A percentile compares a stretch with the other conserved stretches of the same genome.
Conservation (phyloP, 202 grass and related monocot genomes). For the Digitaria exilis region DNA sequence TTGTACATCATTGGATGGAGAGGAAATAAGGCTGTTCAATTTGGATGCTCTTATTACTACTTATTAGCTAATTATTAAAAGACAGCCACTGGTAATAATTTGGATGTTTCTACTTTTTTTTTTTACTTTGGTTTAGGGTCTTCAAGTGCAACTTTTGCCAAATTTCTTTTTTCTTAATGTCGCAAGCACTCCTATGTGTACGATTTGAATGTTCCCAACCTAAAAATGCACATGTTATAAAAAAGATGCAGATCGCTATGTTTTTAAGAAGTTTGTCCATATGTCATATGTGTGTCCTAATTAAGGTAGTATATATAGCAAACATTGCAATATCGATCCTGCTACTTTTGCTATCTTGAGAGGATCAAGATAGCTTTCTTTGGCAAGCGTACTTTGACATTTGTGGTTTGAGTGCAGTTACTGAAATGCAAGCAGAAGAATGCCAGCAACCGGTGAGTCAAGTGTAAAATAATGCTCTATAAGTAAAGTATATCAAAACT, state of each 20-base stretch:
- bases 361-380: not conserved
- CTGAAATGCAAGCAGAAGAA: constrained; percentile 1
- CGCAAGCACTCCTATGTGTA: too few relatives aligned
- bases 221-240: too few relatives aligned
- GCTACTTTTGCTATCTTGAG: not conserved
- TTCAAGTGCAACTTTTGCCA: too few relatives aligned
- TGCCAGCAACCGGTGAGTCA: not conserved
- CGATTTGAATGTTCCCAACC: too few relatives aligned
- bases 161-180: too few relatives aligned
- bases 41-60: not conserved
- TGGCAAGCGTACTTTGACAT: not conserved
- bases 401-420: not conserved
- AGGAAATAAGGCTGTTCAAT: not conserved
- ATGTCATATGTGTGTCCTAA: too few relatives aligned
- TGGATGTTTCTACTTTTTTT: too few relatives aligned
- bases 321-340: not conserved
- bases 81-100: not conserved
- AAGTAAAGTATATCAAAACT: not conserved
- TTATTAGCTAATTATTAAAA: not conserved
- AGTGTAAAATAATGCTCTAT: not conserved
- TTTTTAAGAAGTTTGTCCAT: too few relatives aligned
- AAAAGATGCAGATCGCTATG: too few relatives aligned
- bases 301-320: too few relatives aligned
- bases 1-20: not conserved
- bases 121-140: too few relatives aligned